A percentile compares a stretch with the other conserved stretches of the same genome.
Conservation (phyloP, 768 basidiomycete genomes). For the Symmetrospora coprosmae region DNA sequence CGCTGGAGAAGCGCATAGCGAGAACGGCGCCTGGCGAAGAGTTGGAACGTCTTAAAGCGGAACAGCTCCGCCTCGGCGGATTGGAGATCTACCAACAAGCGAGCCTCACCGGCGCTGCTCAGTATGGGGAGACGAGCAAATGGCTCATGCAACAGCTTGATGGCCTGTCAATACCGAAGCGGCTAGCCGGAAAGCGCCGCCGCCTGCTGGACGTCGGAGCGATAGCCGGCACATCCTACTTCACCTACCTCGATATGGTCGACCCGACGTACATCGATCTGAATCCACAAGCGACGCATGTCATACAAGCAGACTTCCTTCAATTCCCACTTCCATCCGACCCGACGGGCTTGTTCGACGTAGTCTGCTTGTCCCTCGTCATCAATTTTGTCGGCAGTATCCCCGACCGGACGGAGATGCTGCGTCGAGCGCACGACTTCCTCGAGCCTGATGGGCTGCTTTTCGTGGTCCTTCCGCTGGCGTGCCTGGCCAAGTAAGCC, state of each 20-base stretch:
- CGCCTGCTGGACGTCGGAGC: constrained; percentile 16
- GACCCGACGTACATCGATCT: constrained; percentile 32
- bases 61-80: constrained; percentile 28
- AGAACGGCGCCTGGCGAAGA: constrained; percentile 9
- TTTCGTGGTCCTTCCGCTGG: constrained; percentile 32
- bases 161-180: no score
- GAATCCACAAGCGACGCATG: constrained; percentile 29
- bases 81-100: constrained; percentile 30
- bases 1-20: constrained; percentile 29
- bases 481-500: constrained; percentile 30
- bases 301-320: constrained; percentile 31
- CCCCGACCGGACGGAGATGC: constrained; percentile 28
- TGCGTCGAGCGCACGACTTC: constrained; percentile 27
- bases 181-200: constrained; percentile 20
- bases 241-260: constrained; percentile 26
- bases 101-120: constrained; percentile 25
- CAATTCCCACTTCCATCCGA: constrained; percentile 24
- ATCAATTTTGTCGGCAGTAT: constrained; percentile 30
- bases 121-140: constrained; percentile 29
- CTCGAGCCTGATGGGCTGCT: constrained; percentile 28
- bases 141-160: constrained; percentile 29
- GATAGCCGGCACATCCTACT: constrained; percentile 12
- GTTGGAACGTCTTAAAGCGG: constrained; percentile 1
- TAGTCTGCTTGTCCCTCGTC: constrained; percentile 29
- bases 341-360: constrained; percentile 24